Base-by-base conservation (phyloP, 139 green algal genomes). In the Spirogloea muscicola region DNA sequence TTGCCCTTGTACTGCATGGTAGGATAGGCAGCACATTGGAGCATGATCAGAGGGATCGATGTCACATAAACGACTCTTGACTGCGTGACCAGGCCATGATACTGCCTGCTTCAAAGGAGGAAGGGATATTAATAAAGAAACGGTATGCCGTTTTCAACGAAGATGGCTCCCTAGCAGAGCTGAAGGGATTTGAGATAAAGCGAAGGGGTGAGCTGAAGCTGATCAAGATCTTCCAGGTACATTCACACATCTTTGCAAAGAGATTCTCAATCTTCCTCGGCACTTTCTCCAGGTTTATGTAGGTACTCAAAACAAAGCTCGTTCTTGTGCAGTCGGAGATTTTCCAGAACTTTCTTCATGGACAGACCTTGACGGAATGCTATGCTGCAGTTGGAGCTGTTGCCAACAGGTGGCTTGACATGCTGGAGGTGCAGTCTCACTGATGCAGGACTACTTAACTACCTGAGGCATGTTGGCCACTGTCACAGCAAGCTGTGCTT, bases 51-150 rank as follows among this genome's bases (percentile, higher is more conserved):
- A n/a, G n/a, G n/a, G n/a, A n/a, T n/a, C n/a, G n/a, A n/a, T n/a
- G n/a, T n/a, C n/a, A n/a, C n/a, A n/a, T n/a, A n/a, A n/a, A n/a
- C n/a, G n/a, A n/a, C 16, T 55, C 16, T 55, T n/a, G n/a, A n/a
- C n/a, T n/a, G n/a, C n/a, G n/a, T n/a, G n/a, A n/a, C 16, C 65
- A 81, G 74, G 82, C 82, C 7, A 87, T 87, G 82, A 85, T 87
- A 55, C 64, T 87, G 66, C 94, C 94, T 2, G 94, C 94, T 34
- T 91, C 85, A 79, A 95, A 97, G 80, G 92, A 98, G 83, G 94
- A 98, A 85, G 94, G 93, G 60, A 93, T 95, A 81, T 84, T 91
- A 37, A 97, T 98, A 86, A 98, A 98, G 87, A 98, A 98, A 88
- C 91, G 94, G 10, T 87, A 87, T 64, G 82, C 82, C 3, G 82